Evolutionary conservation across 1,139 yeast species (phyloP).

Genomic region (Debaryomyces robertsiae): DNA sequence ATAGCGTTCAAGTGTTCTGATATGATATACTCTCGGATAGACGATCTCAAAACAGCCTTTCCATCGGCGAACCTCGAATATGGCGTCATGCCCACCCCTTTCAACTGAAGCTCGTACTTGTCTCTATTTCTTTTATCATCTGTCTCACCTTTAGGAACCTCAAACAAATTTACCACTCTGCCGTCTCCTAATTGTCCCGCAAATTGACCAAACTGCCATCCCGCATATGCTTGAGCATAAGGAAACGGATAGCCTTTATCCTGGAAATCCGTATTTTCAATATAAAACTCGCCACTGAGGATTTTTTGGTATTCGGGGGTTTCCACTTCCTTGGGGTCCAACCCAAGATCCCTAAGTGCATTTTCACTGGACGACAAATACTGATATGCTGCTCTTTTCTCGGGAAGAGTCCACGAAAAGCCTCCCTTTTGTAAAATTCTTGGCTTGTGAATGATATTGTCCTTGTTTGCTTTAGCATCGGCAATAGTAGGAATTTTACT

Average conservation of each 20-base stretch:
- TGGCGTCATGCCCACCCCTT: constrained; percentile 92
- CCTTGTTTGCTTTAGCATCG: constrained; percentile 47
- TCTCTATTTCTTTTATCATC: constrained; percentile 26
- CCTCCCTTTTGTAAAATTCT: constrained; percentile 66
- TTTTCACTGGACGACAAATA: constrained; percentile 60
- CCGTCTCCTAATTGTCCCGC: constrained; percentile 99
- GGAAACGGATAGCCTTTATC: constrained; percentile 61
- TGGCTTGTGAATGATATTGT: constrained; percentile 48
- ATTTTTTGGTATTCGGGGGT: constrained; percentile 53
- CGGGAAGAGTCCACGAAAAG: constrained; percentile 72
- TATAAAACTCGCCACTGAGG: constrained; percentile 61
- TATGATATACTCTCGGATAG: constrained; percentile 83
- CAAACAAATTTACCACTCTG: constrained; percentile 80
- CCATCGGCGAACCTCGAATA: constrained; percentile 96
- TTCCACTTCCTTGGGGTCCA: constrained; percentile 42
- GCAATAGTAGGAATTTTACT: constrained; percentile 53
- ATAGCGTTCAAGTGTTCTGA: constrained; percentile 81
- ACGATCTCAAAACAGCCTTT: constrained; percentile 85
- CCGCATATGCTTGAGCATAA: constrained; percentile 90
- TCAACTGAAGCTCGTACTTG: constrained; percentile 72
- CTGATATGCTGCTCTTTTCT: constrained; percentile 53
- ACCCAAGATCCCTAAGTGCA: constrained; percentile 64
- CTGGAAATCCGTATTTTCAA: constrained; percentile 28
- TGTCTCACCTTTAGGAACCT: constrained; percentile 45
- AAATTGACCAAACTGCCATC: constrained; percentile 94